Evolutionary conservation across 2,329 filamentous ascomycete genomes (phyloP).

Genomic region (Celoporthe dispersa): DNA sequence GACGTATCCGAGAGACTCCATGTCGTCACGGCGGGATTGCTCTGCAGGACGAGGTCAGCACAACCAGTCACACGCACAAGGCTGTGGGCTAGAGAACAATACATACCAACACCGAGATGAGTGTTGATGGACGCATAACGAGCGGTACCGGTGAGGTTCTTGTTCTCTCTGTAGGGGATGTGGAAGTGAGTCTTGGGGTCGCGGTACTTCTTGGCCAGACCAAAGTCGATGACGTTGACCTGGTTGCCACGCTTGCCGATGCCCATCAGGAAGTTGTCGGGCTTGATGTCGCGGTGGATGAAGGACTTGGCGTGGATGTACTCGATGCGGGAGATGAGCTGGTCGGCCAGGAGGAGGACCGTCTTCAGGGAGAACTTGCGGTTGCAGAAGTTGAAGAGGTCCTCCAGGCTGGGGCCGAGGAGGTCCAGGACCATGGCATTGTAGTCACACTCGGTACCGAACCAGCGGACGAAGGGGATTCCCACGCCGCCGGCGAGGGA

Average conservation of each 20-base stretch:
- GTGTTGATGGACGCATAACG: conserved; percentile 99
- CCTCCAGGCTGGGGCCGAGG: conserved; percentile 92
- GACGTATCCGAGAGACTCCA: conserved; percentile 98
- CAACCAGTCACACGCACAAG: conserved; percentile 30
- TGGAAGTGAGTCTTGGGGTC: conserved; percentile 99
- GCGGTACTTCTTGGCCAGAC: conserved; percentile 98
- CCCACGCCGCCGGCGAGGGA: conserved; percentile 93
- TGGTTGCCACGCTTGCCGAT: conserved; percentile 99
- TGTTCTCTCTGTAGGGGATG: conserved; percentile 99
- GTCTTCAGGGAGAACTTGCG: conserved; percentile 99
- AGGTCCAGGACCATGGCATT: conserved; percentile 99
- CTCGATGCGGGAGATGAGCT: conserved; percentile 98
- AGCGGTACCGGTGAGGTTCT: conserved; percentile 98
- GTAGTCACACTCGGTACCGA: conserved; percentile 99
- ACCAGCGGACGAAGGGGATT: conserved; percentile 99
- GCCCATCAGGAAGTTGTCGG: conserved; percentile 99
- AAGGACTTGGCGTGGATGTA: conserved; percentile 99
- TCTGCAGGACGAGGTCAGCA: conserved; percentile 56
- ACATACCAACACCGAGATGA: conserved; percentile 86
- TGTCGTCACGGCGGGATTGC: conserved; percentile 98
- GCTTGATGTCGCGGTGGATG: conserved; percentile 99
- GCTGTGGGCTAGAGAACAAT: background rate
- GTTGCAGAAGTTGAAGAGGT: conserved; percentile 99
- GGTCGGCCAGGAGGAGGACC: conserved; percentile 91
- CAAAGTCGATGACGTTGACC: conserved; percentile 99